These are phyloP conservation scores for Chaetomiaceae sp. DNA, from an alignment of 2,329 filamentous ascomycete genomes.

Conservation along the genomic window DNA sequence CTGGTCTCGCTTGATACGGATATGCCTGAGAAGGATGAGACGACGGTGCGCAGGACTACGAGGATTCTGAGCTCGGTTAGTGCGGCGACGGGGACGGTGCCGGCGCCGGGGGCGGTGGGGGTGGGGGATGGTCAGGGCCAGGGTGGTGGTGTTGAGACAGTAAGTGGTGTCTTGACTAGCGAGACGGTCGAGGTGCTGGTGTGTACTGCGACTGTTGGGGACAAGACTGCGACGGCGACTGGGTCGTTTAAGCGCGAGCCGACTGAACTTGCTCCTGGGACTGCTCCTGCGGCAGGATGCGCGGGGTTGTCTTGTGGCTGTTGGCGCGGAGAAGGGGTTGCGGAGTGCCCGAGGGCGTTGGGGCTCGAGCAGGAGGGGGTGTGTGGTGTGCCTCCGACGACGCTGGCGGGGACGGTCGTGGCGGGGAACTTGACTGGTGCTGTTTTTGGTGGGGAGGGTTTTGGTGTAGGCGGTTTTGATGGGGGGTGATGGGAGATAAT, in stretches of 20 bases:
- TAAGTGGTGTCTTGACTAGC: background rate
- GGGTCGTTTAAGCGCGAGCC: background rate
- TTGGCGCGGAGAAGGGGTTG: background rate
- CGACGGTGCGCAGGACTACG: background rate
- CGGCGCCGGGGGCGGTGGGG: too few species aligned
- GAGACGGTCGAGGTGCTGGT: constrained; percentile 9
- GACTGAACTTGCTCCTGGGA: background rate
- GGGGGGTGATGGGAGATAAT: too few species aligned
- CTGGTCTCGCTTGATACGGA: constrained; percentile 11
- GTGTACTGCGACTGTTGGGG: background rate
- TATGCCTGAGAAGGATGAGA: constrained; percentile 16
- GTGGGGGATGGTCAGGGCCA: too few species aligned
- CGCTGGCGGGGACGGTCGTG: too few species aligned
- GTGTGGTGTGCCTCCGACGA: too few species aligned
- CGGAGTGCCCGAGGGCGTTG: too few species aligned
- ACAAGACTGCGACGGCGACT: constrained; percentile 1
- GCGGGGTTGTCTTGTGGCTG: background rate
- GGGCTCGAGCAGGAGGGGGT: too few species aligned
- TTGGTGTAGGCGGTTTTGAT: too few species aligned
- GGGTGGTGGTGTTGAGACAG: background rate
- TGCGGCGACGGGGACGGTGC: too few species aligned
- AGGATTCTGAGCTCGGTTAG: constrained; percentile 9
- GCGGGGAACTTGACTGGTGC: too few species aligned
- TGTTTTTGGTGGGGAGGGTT: too few species aligned
- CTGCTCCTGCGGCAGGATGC: too few species aligned